Conservation (phyloP, 257 asterid genomes). For the Lycium barbarum region DNA sequence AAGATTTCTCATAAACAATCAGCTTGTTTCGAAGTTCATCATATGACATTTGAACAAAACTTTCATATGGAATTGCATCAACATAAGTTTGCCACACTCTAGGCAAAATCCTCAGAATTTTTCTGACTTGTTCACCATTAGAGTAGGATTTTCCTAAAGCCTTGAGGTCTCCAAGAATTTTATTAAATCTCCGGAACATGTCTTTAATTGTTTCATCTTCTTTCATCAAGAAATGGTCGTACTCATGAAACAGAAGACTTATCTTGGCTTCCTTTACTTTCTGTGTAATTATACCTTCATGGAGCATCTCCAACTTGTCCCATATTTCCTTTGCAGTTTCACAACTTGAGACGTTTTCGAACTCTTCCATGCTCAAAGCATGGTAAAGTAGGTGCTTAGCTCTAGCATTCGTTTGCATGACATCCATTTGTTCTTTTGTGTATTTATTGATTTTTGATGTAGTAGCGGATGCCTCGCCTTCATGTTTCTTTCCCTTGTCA, state of each 20-base stretch:
- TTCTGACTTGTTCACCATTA: background rate
- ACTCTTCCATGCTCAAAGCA: background rate
- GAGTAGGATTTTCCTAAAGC: background rate
- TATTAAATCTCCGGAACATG: background rate
- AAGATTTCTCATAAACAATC: background rate
- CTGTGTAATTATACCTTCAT: background rate
- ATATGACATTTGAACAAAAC: background rate
- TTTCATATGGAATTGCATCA: background rate
- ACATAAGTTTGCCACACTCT: background rate
- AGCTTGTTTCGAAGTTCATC: background rate
- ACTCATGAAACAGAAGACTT: background rate
- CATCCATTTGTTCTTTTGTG: background rate
- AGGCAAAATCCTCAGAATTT: background rate
- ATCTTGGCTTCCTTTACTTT: background rate
- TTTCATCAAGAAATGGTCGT: background rate
- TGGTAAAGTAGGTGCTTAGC: background rate
- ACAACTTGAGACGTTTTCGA: background rate
- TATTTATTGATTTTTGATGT: background rate
- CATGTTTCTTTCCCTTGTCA: background rate
- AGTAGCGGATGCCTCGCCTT: background rate
- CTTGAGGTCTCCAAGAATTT: background rate
- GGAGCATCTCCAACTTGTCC: background rate
- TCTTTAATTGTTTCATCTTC: constrained; percentile 20
- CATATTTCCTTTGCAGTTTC: background rate
- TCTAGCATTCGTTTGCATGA: background rate